Evolutionary conservation across 441 rosid genomes (phyloP).

Genomic region (Mallotus japonicus): DNA sequence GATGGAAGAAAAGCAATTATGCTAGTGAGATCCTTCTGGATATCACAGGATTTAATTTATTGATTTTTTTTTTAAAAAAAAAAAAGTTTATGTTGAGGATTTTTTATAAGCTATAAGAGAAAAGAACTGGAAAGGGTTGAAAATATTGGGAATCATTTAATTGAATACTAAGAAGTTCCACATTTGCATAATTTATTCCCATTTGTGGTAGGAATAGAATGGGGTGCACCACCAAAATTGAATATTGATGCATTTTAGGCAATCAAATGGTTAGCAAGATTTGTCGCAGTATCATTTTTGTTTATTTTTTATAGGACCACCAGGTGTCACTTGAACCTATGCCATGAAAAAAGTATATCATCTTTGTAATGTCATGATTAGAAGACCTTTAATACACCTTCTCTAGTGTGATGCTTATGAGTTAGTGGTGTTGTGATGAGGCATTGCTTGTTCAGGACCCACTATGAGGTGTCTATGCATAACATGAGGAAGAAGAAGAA

Average conservation of each 20-base stretch:
- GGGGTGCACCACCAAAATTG: neutral
- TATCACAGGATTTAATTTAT: too few species aligned
- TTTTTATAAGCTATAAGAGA: neutral
- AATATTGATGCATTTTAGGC: conserved; percentile 1
- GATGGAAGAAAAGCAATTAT: neutral
- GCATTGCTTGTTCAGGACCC: conserved; percentile 4
- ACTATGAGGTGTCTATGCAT: neutral
- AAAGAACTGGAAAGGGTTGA: neutral
- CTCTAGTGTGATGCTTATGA: neutral
- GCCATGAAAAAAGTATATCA: neutral
- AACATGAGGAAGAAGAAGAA: too few species aligned
- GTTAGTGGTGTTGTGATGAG: neutral
- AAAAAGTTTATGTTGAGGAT: too few species aligned
- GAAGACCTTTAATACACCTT: neutral
- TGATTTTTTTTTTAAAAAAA: neutral
- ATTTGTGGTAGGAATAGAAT: neutral
- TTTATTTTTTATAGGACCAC: neutral
- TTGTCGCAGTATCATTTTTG: neutral
- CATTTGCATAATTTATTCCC: neutral
- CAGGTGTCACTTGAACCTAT: neutral
- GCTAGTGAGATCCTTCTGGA: neutral
- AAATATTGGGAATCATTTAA: neutral
- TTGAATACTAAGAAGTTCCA: neutral
- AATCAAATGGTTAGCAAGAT: neutral
- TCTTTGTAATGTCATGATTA: neutral